Evolutionary conservation across 2,329 filamentous ascomycete genomes (phyloP), one percentile per base, ranked within the genome.

Genomic region (Ascocoryne sarcoides): DNA sequence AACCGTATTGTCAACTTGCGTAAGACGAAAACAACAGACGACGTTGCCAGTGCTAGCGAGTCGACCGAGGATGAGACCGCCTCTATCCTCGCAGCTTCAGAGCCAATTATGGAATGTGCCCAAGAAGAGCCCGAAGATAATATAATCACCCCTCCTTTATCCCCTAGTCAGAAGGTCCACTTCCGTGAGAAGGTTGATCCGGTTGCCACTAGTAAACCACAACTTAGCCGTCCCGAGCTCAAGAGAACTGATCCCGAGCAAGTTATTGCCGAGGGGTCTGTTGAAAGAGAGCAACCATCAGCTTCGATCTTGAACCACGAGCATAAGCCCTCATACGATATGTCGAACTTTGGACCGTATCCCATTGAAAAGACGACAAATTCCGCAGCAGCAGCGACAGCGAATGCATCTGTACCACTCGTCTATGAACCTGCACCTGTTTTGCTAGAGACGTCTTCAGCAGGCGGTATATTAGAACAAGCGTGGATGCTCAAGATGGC

Each of bases 401-500:
- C 36, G 18, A 15, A 20, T 8, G 32, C 17, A 17, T 37, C 37
- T n/a, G 30, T 31, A 8, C 42, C 36, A 21, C 28, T 40, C 15
- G 42, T 45, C 33, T 45, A 46, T 18, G 40, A 31, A 17, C 48
- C 49, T 18, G 38, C 52, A 10, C 51, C 54, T 15, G 37, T 49
- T 21, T 34, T 53, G 5, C 40, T 47, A 14, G 43, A 45, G 28
- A 28, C 32, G 29, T 29, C 42, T 18, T 37, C 46, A 23, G 37
- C 60, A 49, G 55, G 60, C 21, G 57, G 56, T 12, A 61, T 68
- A 17, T 57, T 70, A n/a, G 67, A 71, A 44, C 64, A 67, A 46
- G 85, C 84, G 2, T 92, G 85, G 84, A 83, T 92, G 64, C 79
- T 82, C 67, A 92, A 95, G 67, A 92, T 98, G 76, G 89, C 90